A percentile compares a stretch with the other conserved stretches of the same genome.
These are phyloP conservation scores for Boletus pseudo-olivaceus DNA, from an alignment of 768 basidiomycete genomes.

Conservation along the genomic window DNA sequence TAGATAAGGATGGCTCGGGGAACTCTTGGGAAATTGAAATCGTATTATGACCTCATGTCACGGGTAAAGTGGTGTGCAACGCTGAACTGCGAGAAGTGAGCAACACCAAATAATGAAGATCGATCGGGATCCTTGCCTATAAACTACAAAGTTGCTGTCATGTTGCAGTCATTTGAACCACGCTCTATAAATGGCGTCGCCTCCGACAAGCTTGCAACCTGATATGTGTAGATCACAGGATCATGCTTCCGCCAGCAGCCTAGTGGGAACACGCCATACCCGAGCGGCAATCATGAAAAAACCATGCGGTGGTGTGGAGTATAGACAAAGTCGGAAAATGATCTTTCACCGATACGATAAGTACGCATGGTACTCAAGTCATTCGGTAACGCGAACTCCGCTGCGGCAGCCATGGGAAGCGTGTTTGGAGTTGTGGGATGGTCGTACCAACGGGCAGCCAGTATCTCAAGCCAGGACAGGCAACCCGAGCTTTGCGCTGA, in stretches of 20 bases:
- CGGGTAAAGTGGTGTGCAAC: neutral
- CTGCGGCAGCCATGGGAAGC: neutral
- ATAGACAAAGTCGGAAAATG: neutral
- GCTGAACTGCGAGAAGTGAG: neutral
- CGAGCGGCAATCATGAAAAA: neutral
- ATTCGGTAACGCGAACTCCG: neutral
- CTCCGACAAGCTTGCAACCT: neutral
- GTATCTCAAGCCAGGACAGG: constrained; percentile 9
- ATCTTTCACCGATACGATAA: neutral
- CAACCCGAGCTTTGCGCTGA: constrained; percentile 35
- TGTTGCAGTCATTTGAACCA: neutral
- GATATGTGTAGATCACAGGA: neutral
- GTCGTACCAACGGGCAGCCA: neutral
- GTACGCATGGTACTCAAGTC: neutral
- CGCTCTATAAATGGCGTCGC: neutral
- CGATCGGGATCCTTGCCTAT: neutral
- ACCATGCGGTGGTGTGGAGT: constrained; percentile 1
- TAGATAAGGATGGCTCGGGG: neutral
- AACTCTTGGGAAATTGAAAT: neutral
- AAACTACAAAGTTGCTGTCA: neutral
- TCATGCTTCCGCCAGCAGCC: neutral
- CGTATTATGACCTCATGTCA: constrained; percentile 1
- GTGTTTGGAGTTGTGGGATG: neutral
- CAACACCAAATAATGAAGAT: neutral
- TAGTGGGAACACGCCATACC: neutral